phyloP scores from a whole-genome alignment of 352 stramenopile genomes.

The Globisporangium spiculum region DNA sequence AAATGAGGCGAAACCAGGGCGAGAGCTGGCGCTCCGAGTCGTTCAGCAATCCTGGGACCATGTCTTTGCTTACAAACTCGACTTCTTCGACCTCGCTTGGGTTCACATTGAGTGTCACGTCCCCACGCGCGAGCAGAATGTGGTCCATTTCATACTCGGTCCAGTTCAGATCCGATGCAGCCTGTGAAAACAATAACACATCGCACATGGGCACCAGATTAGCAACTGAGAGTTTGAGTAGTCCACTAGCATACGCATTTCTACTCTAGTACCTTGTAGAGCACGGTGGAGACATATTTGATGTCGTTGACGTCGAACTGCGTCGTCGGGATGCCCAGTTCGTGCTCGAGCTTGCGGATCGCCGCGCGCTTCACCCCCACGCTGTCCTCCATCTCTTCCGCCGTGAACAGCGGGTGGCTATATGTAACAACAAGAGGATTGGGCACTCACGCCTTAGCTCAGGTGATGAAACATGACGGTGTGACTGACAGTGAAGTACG shows the following conservation, averaged over 20 bases:
- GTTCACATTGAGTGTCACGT: conserved; percentile 87
- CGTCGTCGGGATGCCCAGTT: conserved; percentile 93
- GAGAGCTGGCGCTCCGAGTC: conserved; percentile 61
- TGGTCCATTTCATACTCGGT: conserved; percentile 99
- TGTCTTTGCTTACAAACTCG: conserved; percentile 84
- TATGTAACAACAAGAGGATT: background rate
- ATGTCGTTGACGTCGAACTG: conserved; percentile 87
- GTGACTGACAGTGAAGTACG: background rate
- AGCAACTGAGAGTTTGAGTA: background rate
- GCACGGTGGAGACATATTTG: conserved; percentile 96
- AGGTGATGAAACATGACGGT: too few species aligned
- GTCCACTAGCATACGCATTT: conserved; percentile 29
- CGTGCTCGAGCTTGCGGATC: conserved; percentile 97
- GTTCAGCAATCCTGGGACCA: conserved; percentile 52
- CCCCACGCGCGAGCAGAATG: conserved; percentile 91
- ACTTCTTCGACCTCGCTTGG: conserved; percentile 91
- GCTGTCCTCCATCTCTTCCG: conserved; percentile 83
- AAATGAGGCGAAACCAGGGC: conserved; percentile 86
- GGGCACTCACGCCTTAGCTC: too few species aligned
- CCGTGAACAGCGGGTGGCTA: conserved; percentile 93
- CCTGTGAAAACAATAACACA: conserved; percentile 20
- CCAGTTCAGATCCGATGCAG: conserved; percentile 87
- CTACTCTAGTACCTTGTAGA: conserved; percentile 90
- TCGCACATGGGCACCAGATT: background rate
- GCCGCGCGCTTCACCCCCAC: conserved; percentile 91